A percentile compares a stretch with the other conserved stretches of the same genome.
Conservation (phyloP, 2,329 filamentous ascomycete species). For the Fusarium pilosicola region DNA sequence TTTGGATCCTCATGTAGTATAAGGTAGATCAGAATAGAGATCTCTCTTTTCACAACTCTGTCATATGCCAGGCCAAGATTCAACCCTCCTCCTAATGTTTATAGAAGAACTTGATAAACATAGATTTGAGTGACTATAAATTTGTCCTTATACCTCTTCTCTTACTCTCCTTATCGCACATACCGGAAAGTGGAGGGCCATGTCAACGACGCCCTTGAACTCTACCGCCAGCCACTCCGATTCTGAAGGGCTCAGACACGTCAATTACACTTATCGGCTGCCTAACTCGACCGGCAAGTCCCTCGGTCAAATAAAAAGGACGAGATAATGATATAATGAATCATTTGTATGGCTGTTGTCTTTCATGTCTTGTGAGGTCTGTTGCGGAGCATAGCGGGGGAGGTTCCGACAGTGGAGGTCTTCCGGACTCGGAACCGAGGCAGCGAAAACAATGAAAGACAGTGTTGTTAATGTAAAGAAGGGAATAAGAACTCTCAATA, state of each 20-base stretch:
- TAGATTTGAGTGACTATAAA: neutral
- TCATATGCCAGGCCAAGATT: neutral
- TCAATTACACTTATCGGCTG: neutral
- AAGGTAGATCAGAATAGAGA: neutral
- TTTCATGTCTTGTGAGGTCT: neutral
- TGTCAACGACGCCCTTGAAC: neutral
- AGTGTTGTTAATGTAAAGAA: neutral
- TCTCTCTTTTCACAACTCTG: neutral
- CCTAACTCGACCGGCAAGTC: too few species aligned
- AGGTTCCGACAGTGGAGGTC: neutral
- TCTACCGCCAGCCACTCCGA: slow-evolving; percentile 5
- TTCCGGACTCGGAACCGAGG: slow-evolving; percentile 9
- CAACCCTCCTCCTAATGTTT: neutral
- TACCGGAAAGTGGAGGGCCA: slow-evolving; percentile 29
- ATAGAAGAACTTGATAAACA: neutral
- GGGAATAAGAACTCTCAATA: neutral
- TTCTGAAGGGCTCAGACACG: neutral
- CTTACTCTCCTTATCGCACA: neutral
- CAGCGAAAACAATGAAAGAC: neutral
- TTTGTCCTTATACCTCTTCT: neutral
- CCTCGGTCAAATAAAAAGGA: too few species aligned
- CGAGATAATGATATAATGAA: neutral
- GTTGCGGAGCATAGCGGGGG: neutral
- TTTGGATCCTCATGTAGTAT: neutral
- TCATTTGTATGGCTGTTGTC: neutral